phyloP scores from a whole-genome alignment of 1,284 basidiomycete genomes.

The Ganoderma boninense region DNA sequence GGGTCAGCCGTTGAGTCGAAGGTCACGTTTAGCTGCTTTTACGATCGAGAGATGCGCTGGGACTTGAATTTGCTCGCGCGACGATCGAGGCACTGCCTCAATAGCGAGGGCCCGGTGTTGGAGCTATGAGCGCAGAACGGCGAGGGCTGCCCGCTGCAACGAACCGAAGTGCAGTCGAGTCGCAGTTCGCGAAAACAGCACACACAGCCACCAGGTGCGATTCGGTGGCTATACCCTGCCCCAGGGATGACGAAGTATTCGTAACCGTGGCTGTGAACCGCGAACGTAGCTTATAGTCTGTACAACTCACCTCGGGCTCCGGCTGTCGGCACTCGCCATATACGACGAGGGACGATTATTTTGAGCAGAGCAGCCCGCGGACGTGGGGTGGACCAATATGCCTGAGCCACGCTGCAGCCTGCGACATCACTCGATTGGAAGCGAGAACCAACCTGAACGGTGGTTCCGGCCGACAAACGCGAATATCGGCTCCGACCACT shows the following conservation, averaged over 20 bases:
- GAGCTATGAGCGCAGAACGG: background rate
- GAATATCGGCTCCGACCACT: background rate
- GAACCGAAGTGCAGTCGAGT: background rate
- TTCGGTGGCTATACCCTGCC: background rate
- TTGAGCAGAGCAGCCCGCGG: background rate
- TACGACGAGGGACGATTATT: too few species aligned
- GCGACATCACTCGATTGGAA: background rate
- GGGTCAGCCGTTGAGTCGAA: background rate
- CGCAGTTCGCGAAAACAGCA: background rate
- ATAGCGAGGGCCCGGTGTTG: background rate
- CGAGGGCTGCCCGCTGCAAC: background rate
- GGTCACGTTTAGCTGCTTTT: background rate
- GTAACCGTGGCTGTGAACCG: background rate
- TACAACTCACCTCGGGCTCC: background rate
- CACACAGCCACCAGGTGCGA: background rate
- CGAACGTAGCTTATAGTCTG: background rate
- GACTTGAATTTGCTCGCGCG: background rate
- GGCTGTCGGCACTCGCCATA: background rate
- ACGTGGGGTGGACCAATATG: background rate
- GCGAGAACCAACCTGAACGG: background rate
- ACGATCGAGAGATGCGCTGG: background rate
- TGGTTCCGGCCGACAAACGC: background rate
- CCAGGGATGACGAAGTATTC: background rate
- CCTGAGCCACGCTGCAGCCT: background rate
- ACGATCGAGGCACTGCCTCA: background rate